Evolutionary conservation across 108 stramenopile species (phyloP).

Genomic region (Seminavis robusta): DNA sequence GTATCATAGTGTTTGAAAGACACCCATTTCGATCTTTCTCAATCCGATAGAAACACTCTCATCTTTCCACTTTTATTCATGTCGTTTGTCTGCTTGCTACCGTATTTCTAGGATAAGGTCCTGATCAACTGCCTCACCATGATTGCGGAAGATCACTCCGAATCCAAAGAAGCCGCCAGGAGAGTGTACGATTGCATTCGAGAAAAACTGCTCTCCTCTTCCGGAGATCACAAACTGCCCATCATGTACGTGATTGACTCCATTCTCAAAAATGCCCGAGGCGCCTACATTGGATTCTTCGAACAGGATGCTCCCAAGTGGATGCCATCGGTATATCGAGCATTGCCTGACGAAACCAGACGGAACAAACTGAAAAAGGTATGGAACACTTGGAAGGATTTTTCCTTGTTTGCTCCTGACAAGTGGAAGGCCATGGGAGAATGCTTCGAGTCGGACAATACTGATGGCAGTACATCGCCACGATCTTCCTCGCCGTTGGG

Average conservation of each 20-base stretch:
- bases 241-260: conserved; percentile 79
- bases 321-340: conserved; percentile 63
- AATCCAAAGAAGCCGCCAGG: conserved; percentile 37
- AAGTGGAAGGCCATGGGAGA: conserved; percentile 62
- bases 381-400: conserved; percentile 78
- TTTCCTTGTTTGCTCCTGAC: conserved; percentile 38
- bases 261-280: conserved; percentile 78
- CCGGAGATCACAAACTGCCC: conserved; percentile 58
- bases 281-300: conserved; percentile 62
- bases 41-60: no score
- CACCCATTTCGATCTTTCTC: no score
- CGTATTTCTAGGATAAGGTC: conserved; percentile 72
- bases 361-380: conserved; percentile 62
- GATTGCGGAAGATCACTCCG: conserved; percentile 78
- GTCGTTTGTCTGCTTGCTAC: no score
- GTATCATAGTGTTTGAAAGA: no score
- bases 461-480: not conserved
- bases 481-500: no score
- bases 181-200: conserved; percentile 68
- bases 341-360: conserved; percentile 40
- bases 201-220: conserved; percentile 32
- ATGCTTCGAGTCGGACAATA: conserved; percentile 45
- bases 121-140: conserved; percentile 79
- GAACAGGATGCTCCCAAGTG: conserved; percentile 64
- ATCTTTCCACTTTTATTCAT: no score